phyloP scores from a whole-genome alignment of 2,329 filamentous ascomycete species.

The Celoporthe dispersa region DNA sequence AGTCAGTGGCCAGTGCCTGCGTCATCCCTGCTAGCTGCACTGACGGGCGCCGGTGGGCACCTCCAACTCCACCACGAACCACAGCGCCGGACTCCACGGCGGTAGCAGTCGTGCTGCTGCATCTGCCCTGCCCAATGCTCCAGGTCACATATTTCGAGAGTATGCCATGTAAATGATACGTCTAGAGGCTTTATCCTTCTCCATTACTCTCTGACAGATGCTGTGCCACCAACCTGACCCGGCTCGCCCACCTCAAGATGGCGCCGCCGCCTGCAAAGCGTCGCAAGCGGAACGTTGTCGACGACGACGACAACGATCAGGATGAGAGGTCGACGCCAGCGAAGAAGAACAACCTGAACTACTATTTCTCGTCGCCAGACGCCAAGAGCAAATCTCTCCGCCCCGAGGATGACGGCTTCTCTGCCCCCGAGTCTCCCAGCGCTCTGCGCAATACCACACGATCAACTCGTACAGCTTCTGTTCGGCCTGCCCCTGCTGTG shows the following conservation, averaged over 20 bases:
- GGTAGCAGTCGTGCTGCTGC: neutral
- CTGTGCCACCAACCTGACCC: conserved; percentile 29
- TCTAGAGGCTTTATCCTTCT: neutral
- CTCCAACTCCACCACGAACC: conserved; percentile 10
- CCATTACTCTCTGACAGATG: conserved; percentile 23
- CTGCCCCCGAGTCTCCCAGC: conserved; percentile 46
- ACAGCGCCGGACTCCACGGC: neutral
- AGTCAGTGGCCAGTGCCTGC: neutral
- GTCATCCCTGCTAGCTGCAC: conserved; percentile 11
- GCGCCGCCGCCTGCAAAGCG: conserved; percentile 63
- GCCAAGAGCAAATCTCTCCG: conserved; percentile 39
- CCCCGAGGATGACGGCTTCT: conserved; percentile 31
- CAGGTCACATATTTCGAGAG: neutral
- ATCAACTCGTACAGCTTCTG: conserved; percentile 29
- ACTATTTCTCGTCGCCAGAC: conserved; percentile 57
- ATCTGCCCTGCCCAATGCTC: neutral
- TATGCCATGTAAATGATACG: conserved; percentile 3
- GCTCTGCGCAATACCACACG: conserved; percentile 43
- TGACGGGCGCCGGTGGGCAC: neutral
- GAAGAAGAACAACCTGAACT: conserved; percentile 54
- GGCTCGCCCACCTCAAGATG: conserved; percentile 49
- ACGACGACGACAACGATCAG: conserved; percentile 54
- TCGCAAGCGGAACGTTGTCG: conserved; percentile 60
- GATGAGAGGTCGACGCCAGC: conserved; percentile 39
- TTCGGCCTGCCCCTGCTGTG: conserved; percentile 21